Evolutionary conservation across 768 basidiomycete genomes (phyloP), one percentile per base, ranked within the genome.

Genomic region (Xerocomellus chrysenteron): DNA sequence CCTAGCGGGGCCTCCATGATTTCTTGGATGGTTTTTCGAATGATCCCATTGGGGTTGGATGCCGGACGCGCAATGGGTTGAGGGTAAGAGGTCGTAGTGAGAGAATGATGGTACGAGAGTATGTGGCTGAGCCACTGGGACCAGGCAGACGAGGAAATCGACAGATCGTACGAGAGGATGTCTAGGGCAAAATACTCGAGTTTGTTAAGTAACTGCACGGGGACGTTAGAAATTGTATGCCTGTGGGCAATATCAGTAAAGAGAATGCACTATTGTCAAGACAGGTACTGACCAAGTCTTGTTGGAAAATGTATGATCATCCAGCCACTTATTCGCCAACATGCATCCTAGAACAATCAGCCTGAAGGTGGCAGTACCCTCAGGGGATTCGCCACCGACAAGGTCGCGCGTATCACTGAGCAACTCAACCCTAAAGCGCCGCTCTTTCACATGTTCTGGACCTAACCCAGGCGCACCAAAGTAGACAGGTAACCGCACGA

Each of bases 261-360:
- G 50, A 44, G 35, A 39, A 17, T 30, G 30, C 46, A 43, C 39
- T 37, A 40, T 43, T 9, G 39, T 32, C 2, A 6, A 16, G 37
- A 12, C 16, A 28, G 4, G 4, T 37, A 68, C 84, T 57, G 69
- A 90, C 90, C 90, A 92, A 52, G 90, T 92, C 75, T 90, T 92
- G 74, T 92, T 92, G 40, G 89, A 91, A 72, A 92, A 92, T 0
- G 90, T 92, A 65, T 92, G 90, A 63, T 92, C 90, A 60, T 92
- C 90, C 60, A 92, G 67, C 90, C 90, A 92, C 73, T 92, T 92
- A 71, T 92, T 92, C 19, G 90, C 88, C 35, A 92, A 75, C 89
- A 92, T 91, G 59, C 85, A 90, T 19, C 90, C 90, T 24, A 92
- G 77, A 24, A 92, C 80, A 55, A 92, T 77, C 42, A 92, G 77